Base-by-base conservation (phyloP, 805 yeast genomes). In the Yarrowia hollandica region DNA sequence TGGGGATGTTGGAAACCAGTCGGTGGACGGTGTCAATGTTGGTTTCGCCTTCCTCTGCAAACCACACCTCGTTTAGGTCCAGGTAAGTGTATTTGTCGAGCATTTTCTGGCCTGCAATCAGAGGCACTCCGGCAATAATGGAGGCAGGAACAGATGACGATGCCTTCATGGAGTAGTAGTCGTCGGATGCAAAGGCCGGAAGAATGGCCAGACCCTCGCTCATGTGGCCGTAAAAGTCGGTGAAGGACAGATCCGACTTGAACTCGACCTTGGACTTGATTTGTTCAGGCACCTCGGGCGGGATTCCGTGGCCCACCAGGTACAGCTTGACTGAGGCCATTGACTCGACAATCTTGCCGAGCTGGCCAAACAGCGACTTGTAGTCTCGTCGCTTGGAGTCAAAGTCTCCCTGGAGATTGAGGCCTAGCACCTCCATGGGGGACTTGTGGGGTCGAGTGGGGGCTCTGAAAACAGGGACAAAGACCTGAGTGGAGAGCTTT, bases 361-460 rank as follows among this genome's bases (percentile, higher is more conserved):
- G 58, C 19, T 52, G 33, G 4, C 26, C 4, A 14, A 52, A 35
- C 11, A 52, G n/a, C 3, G 35, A 9, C 25, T 52, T 25, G 35
- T 52, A 52, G 25, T 52, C 58, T 18, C 58, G 44, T 26, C 58
- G 15, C 18, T 35, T 35, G 25, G 42, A 9, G 11, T 52, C 58
- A 18, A 35, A 52, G 19, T 52, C 44, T 16, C 58, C 58, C 21
- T 52, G 58, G 15, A 52, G 39, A 14, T 48, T 48, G 39, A 48
- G 55, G 2, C 55, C 55, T 12, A 48, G 55, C 2, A 12, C 15
- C 22, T 31, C 12, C 55, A 48, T 48, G 22, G 55, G 55, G 12
- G 55, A 31, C 39, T 48, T 48, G 39, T 48, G 55, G n/a, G 55
- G 55, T 12, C 55, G 55, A 22, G 39, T 31, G 21, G 55, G 55